Evolutionary conservation across 805 yeast species (phyloP), one percentile per base, ranked within the genome.

Genomic region (Kuraishia borneana): DNA sequence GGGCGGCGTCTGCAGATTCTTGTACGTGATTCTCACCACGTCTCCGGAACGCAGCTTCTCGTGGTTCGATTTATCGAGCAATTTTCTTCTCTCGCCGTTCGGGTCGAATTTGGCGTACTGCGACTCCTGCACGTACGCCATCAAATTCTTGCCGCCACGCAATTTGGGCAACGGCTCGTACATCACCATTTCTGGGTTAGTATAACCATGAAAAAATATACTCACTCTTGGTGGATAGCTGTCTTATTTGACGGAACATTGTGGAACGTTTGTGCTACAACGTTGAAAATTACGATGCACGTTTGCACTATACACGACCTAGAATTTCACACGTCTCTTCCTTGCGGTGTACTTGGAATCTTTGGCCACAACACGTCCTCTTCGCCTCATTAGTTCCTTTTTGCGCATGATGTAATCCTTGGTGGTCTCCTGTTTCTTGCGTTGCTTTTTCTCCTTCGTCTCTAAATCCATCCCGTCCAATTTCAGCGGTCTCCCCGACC

Each of bases 291-390:
- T n/a, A n/a, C n/a, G n/a, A n/a, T n/a, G n/a, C n/a, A n/a, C n/a
- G n/a, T n/a, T n/a, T n/a, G n/a, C n/a, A n/a, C n/a, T n/a, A n/a
- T n/a, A n/a, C n/a, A n/a, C n/a, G n/a, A n/a, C n/a, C n/a, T 51
- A 81, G 54, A 82, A 81, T 47, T 73, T 63, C 8, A 80, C 70
- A 44, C 73, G 66, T 61, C 94, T 69, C 60, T 71, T 73, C 62
- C 98, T 74, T 33, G 94, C 97, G 3, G 96, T 83, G 58, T 79
- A 89, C 54, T 81, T 83, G 39, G 95, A 83, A 54, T 92, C 98
- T 41, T 66, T 67, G 3, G 97, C 95, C 5, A 89, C 97, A 27
- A 61, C 58, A 53, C 82, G 82, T 30, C 98, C 98, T 51, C 97
- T 74, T 56, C 81, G 83, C 51, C 79, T 80, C 89, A 82, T 85